These are phyloP conservation scores for Lipomyces sp. DNA, from an alignment of 805 yeast species.

Conservation along the genomic window DNA sequence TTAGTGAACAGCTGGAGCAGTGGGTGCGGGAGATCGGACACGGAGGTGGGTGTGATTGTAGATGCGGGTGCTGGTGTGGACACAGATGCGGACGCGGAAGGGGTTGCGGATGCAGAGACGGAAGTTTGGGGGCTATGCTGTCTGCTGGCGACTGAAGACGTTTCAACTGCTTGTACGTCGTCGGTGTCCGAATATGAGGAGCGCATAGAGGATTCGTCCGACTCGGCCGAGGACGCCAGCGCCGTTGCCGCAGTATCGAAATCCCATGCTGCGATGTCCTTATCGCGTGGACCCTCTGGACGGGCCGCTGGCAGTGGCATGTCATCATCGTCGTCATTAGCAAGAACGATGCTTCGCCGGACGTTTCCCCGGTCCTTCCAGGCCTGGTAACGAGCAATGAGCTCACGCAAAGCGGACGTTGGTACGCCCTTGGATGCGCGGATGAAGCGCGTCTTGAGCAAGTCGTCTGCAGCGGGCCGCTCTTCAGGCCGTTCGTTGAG, in stretches of 20 bases:
- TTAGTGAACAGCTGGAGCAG: constrained; percentile 21
- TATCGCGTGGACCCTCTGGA: too few species aligned
- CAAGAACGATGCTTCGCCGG: constrained; percentile 48
- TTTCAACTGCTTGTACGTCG: too few species aligned
- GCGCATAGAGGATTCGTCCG: too few species aligned
- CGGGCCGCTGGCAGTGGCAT: background rate
- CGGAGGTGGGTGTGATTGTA: background rate
- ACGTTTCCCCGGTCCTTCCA: constrained; percentile 58
- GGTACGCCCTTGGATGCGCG: constrained; percentile 58
- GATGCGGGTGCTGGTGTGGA: too few species aligned
- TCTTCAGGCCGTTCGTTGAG: constrained; percentile 90
- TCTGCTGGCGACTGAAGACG: background rate
- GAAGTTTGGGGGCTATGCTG: background rate
- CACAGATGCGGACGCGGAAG: too few species aligned
- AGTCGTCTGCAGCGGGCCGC: constrained; percentile 81
- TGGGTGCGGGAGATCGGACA: constrained; percentile 9
- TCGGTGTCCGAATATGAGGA: too few species aligned
- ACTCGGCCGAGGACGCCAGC: too few species aligned
- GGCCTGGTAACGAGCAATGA: constrained; percentile 50
- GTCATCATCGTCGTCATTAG: background rate
- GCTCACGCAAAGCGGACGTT: constrained; percentile 62
- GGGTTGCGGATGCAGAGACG: background rate
- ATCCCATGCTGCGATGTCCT: too few species aligned
- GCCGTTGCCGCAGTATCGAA: too few species aligned
- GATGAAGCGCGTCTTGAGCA: constrained; percentile 71